phyloP scores from a whole-genome alignment of 73 alveolate genomes.

The Halteria grandinella region DNA sequence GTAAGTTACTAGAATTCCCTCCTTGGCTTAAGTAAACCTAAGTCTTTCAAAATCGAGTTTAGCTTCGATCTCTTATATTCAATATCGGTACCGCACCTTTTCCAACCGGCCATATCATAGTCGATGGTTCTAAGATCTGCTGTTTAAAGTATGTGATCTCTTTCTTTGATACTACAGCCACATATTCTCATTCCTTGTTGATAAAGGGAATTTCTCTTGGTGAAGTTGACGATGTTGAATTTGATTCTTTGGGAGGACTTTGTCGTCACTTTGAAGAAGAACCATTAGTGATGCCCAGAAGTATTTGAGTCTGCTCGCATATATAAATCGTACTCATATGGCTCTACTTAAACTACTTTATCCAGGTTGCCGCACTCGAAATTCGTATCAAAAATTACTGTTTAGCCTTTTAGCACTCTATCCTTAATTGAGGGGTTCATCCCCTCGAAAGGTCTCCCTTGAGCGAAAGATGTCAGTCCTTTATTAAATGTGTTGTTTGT shows the following conservation, averaged over 20 bases:
- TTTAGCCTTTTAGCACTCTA: background rate
- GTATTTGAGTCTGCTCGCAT: constrained; percentile 73
- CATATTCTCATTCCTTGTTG: constrained; percentile 61
- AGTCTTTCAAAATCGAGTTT: constrained; percentile 3
- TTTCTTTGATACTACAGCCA: constrained; percentile 2
- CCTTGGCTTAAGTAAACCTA: background rate
- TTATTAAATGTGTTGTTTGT: background rate
- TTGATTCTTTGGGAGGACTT: background rate
- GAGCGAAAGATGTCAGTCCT: constrained; percentile 1
- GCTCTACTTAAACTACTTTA: constrained; percentile 47
- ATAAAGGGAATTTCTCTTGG: constrained; percentile 58
- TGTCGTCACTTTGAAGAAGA: constrained; percentile 63
- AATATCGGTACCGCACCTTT: constrained; percentile 33
- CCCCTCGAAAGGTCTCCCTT: constrained; percentile 21
- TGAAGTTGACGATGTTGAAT: constrained; percentile 61
- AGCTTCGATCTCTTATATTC: constrained; percentile 12
- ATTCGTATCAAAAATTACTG: constrained; percentile 66
- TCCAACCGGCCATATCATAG: constrained; percentile 10
- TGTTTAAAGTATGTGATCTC: background rate
- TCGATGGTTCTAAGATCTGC: background rate
- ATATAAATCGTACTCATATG: constrained; percentile 72
- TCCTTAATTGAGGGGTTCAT: background rate
- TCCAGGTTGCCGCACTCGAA: constrained; percentile 76
- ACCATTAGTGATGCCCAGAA: constrained; percentile 79
- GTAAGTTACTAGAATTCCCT: constrained; percentile 24